Evolutionary conservation across 164 flowering plant genomes (phyloP), one percentile per base, ranked within the genome.

Genomic region (Stephania japonica): DNA sequence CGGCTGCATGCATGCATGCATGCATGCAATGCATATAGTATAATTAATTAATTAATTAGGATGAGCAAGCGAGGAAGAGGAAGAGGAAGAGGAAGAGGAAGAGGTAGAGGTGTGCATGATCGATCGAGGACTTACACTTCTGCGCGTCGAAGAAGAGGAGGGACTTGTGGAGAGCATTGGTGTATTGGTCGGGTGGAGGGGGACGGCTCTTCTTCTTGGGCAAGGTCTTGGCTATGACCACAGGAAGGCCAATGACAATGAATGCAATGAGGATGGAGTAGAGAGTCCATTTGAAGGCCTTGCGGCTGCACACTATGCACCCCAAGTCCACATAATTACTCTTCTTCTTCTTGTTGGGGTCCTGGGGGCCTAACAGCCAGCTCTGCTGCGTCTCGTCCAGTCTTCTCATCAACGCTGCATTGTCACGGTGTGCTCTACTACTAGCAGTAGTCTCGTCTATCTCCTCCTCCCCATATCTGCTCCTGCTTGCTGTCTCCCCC

Each of bases 111-210:
- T n/a, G n/a, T n/a, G n/a, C n/a, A n/a, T n/a, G n/a, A n/a, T n/a
- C n/a, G n/a, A n/a, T n/a, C n/a, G n/a, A n/a, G 25, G 43, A 68
- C 96, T 77, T 86, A 90, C 98, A 90, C 75, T 86, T 89, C 68
- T 93, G 98, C 69, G 97, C 97, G 53, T 93, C 85, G 89, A 93
- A 91, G 86, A 93, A 93, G 47, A 83, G 82, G 67, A 93, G 92
- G 9, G 94, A 91, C 73, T 85, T 88, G 63, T 79, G 84, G 42
- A 93, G 90, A n/a, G 97, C 98, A 38, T 77, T 69, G n/a, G 92
- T 78, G 85, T 91, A 93, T 23, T 85, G 75, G 73, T 91, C 94
- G 0, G 91, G 90, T 3, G 87, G 83, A 24, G 89, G 81, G 27
- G 87, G 78, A 0, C 23, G 72, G 6, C 27, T 3, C 43, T 85